These are phyloP conservation scores for Fraxinus sp. DNA, from an alignment of 305 asterid species.

Conservation along the genomic window DNA sequence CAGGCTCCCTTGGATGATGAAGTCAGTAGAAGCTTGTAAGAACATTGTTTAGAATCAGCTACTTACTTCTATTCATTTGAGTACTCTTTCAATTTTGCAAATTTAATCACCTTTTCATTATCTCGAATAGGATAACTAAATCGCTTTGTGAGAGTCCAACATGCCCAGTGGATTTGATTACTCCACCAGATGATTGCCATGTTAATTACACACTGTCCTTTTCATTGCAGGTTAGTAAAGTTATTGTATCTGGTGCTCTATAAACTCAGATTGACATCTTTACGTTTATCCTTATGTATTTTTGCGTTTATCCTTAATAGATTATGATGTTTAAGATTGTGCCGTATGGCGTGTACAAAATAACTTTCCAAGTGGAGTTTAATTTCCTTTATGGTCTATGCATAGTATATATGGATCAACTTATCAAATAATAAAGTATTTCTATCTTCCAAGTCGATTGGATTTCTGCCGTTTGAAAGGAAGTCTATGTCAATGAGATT, in stretches of 20 bases:
- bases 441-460: background rate
- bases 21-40: constrained; percentile 73
- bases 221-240: constrained; percentile 79
- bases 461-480: background rate
- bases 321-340: constrained; percentile 1
- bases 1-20: constrained; percentile 94
- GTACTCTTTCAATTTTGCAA: constrained; percentile 16
- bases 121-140: constrained; percentile 68
- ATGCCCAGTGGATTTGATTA: constrained; percentile 86
- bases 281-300: background rate
- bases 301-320: background rate
- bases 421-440: constrained; percentile 2
- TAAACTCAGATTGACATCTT: constrained; percentile 14
- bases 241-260: constrained; percentile 17
- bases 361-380: constrained; percentile 4
- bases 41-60: constrained; percentile 14
- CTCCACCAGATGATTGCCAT: constrained; percentile 98
- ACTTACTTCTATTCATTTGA: constrained; percentile 18
- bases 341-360: background rate
- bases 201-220: constrained; percentile 88
- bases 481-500: background rate
- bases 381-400: constrained; percentile 1
- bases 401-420: constrained; percentile 4
- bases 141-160: constrained; percentile 76
- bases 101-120: constrained; percentile 29